Base-by-base conservation (phyloP, 2,329 filamentous ascomycete species). In the Madurella mycetomatis region DNA sequence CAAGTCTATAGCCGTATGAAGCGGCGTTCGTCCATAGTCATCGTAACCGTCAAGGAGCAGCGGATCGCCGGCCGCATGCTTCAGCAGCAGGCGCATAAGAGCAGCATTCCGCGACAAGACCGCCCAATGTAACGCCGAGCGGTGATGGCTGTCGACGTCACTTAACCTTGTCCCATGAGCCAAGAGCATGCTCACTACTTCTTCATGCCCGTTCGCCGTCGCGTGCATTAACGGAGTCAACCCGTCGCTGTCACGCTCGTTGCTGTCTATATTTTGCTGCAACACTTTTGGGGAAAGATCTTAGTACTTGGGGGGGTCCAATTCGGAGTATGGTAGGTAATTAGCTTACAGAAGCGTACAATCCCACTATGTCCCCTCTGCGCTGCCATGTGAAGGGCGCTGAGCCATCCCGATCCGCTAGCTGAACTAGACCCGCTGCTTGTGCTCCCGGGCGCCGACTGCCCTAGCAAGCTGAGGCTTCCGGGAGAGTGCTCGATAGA, bases 231-330 rank as follows among this genome's bases (percentile, higher is more conserved):
- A 53, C 0, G 62, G 58, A 9, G 64, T 66, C 40, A 5, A 41
- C 1, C 61, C 61, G n/a, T 65, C 60, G 55, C 63, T 62, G 53
- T 66, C 64, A n/a, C 16, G 32, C 39, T 57, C 57, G 43, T 64
- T 62, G 55, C 59, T 58, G 42, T 64, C 61, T 17, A 59, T 55
- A 43, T 62, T 58, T 7, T 34, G 31, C 34, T 61, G 56, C n/a
- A 63, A 46, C 2, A 65, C n/a, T n/a, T n/a, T n/a, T n/a, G n/a
- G n/a, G n/a, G n/a, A n/a, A n/a, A n/a, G n/a, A n/a, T n/a, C n/a
- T n/a, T n/a, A n/a, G n/a, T n/a, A n/a, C n/a, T n/a, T n/a, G n/a
- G n/a, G n/a, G n/a, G n/a, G n/a, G n/a, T n/a, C n/a, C n/a, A n/a
- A n/a, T n/a, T n/a, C n/a, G n/a, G n/a, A n/a, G n/a, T n/a, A n/a